Conservation (phyloP, 2,329 filamentous ascomycete genomes). For the Hymenoscyphus scutula region DNA sequence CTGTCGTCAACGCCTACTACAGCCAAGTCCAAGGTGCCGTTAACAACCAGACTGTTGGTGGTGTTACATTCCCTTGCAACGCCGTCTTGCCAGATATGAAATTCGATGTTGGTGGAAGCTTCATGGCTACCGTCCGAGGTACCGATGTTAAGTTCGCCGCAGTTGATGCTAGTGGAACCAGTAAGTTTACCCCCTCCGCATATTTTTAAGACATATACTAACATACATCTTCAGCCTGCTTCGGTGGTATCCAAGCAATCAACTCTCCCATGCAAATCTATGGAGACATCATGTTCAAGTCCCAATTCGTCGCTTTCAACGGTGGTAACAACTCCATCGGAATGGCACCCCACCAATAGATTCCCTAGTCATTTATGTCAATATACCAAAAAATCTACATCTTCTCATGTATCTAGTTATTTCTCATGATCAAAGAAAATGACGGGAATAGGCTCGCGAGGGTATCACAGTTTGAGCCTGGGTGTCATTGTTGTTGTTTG, state of each 20-base stretch:
- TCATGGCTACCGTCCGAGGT: conserved; percentile 46
- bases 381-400: not conserved
- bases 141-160: conserved; percentile 51
- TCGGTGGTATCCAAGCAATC: conserved; percentile 64
- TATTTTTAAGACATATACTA: conserved; percentile 9
- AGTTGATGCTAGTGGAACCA: conserved; percentile 44
- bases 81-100: conserved; percentile 38
- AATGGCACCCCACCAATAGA: conserved; percentile 42
- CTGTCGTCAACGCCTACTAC: conserved; percentile 43
- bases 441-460: not conserved
- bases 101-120: conserved; percentile 40
- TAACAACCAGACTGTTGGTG: conserved; percentile 38
- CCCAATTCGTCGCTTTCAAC: conserved; percentile 58
- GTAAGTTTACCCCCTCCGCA: conserved; percentile 41
- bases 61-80: conserved; percentile 40
- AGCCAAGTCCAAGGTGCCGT: conserved; percentile 38
- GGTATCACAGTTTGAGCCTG: not conserved
- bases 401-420: not conserved
- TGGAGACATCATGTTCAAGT: conserved; percentile 61
- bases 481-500: not conserved
- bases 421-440: not conserved
- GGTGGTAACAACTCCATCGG: conserved; percentile 53
- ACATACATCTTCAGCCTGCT: conserved; percentile 49
- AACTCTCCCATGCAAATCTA: conserved; percentile 58
- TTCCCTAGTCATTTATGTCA: not conserved